Conservation (phyloP, 1,284 basidiomycete genomes). For the Schizophyllum commune region DNA sequence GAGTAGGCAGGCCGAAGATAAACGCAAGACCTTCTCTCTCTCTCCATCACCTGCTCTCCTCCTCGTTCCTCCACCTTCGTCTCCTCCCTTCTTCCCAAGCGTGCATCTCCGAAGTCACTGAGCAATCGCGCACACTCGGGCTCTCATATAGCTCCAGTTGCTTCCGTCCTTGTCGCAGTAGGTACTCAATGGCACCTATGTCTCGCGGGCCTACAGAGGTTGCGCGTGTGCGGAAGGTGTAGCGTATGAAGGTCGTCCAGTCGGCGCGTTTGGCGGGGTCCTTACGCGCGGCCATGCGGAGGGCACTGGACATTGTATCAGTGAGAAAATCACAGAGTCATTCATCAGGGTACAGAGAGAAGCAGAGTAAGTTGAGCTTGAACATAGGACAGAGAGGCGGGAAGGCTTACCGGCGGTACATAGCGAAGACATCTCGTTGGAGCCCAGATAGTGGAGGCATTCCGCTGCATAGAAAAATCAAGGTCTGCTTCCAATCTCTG, state of each 20-base stretch:
- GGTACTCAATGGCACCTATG: conserved; percentile 62
- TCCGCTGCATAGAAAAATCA: no score
- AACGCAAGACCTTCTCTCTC: no score
- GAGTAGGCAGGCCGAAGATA: no score
- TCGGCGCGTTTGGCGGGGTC: conserved; percentile 48
- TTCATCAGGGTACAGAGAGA: neutral
- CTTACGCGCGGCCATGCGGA: conserved; percentile 66
- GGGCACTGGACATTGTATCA: conserved; percentile 44
- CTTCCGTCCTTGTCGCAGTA: conserved; percentile 54
- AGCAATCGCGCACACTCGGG: conserved; percentile 59
- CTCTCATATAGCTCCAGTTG: conserved; percentile 66
- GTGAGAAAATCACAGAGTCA: no score
- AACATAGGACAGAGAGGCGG: neutral
- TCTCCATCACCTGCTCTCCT: no score
- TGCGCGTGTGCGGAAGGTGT: conserved; percentile 60
- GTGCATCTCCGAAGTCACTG: conserved; percentile 59
- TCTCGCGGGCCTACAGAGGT: conserved; percentile 52
- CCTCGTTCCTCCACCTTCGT: neutral
- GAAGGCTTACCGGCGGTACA: conserved; percentile 58
- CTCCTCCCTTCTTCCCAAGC: conserved; percentile 41
- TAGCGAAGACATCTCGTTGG: conserved; percentile 59
- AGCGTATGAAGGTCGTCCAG: conserved; percentile 59
- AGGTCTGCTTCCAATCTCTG: no score
- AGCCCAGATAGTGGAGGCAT: conserved; percentile 44
- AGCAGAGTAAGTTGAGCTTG: neutral